A percentile compares a stretch with the other conserved stretches of the same genome.
Evolutionary conservation across 2,329 filamentous ascomycete genomes (phyloP).

Genomic region (Colletotrichum graminicola): DNA sequence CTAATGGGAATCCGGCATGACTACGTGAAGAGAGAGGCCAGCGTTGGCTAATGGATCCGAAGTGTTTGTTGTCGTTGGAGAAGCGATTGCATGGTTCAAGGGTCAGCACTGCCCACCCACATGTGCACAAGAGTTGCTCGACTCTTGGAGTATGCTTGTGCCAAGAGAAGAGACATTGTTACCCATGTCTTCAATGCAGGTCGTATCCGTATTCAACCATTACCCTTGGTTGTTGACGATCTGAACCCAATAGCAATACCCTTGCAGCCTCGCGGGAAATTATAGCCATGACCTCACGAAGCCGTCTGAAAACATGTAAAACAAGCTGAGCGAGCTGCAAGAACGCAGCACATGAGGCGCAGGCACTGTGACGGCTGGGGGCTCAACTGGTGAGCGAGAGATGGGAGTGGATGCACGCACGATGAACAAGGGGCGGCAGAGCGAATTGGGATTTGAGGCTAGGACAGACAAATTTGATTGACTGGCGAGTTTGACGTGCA

Average conservation of each 20-base stretch:
- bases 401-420: slow-evolving; percentile 26
- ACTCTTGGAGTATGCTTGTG: neutral
- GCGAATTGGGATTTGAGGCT: slow-evolving; percentile 24
- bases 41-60: slow-evolving; percentile 25
- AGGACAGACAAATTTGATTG: slow-evolving; percentile 14
- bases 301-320: neutral
- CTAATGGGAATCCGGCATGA: slow-evolving; percentile 20
- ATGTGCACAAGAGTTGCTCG: slow-evolving; percentile 2
- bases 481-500: slow-evolving; percentile 40
- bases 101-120: slow-evolving; percentile 16
- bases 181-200: slow-evolving; percentile 2
- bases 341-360: slow-evolving; percentile 4
- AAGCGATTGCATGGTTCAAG: slow-evolving; percentile 3
- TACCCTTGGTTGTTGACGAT: neutral
- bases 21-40: slow-evolving; percentile 27
- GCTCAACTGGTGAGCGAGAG: slow-evolving; percentile 21
- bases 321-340: slow-evolving; percentile 11
- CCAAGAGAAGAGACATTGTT: slow-evolving; percentile 11
- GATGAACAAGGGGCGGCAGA: slow-evolving; percentile 19
- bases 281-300: slow-evolving; percentile 12
- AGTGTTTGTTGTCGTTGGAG: slow-evolving; percentile 9
- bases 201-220: neutral
- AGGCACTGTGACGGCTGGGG: neutral
- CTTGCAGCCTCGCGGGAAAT: neutral
- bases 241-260: neutral